Evolutionary conservation across 1,284 basidiomycete genomes (phyloP), one percentile per base, ranked within the genome.

Genomic region (Thecaphora frezii): DNA sequence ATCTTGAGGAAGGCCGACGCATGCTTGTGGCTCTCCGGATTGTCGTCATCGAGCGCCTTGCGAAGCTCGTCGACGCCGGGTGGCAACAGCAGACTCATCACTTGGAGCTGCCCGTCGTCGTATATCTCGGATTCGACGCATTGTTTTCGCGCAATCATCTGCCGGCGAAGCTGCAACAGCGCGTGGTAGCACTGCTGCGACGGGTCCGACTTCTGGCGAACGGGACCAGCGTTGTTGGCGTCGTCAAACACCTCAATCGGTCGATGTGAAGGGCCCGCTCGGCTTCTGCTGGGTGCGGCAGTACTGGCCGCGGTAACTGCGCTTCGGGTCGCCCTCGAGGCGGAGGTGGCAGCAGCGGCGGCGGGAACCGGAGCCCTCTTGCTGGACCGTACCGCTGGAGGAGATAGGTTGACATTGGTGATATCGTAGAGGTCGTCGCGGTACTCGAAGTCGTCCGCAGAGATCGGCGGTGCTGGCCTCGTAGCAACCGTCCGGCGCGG

Each of bases 371-470:
- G n/a, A n/a, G n/a, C n/a, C n/a, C n/a, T n/a, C n/a, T n/a, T n/a
- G n/a, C n/a, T n/a, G n/a, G n/a, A n/a, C n/a, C 47, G 44, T 25
- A 42, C 43, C 24, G 28, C 36, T 8, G 36, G 54, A 23, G 63
- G 63, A 10, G 42, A 65, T 42, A 69, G 42, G 44, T 42, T 49
- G 44, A 62, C 49, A 42, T 75, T 46, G 40, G 59, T 56, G 25
- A 72, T 65, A 54, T 66, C 65, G 45, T 71, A 54, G 14, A 51
- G 44, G 21, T 69, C 59, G 26, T 67, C 53, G 28, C 54, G 51
- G 39, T 44, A 65, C 36, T 70, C 58, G 23, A 46, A 40, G 39
- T 64, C 59, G 50, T 64, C 54, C 23, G 44, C 51, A 14, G 51
- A 51, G 26, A 42, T 46, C 22, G 44, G 21, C 66, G 46, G 24